Evolutionary conservation across 179 eudicot species (phyloP), one percentile per base, ranked within the genome.

Genomic region (Sideroxylon spinosum): DNA sequence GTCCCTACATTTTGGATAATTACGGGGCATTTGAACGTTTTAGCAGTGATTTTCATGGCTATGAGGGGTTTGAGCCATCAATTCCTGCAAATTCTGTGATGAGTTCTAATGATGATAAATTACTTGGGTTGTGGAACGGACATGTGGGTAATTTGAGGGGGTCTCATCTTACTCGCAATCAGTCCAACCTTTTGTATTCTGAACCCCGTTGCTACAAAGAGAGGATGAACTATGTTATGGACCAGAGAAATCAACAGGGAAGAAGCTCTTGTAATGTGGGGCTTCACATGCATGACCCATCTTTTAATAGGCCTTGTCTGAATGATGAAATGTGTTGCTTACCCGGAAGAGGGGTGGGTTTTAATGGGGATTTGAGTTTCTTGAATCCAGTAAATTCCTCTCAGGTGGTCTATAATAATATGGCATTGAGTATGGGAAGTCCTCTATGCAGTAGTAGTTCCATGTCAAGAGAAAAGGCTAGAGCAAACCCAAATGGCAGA

Each of bases 91-190:
- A 76, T 80, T 78, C 63, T n/a, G 44, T 37, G 3, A 60, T 16
- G 71, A 65, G 78, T 76, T 48, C 61, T 59, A 84, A 64, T 78
- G 89, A 83, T 76, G 86, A 80, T 49, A 65, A 44, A 53, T 29
- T 63, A 25, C 72, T 25, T 60, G 80, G 85, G 59, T 76, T 71
- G 71, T 79, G 84, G 1, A 74, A 78, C 29, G 87, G 79, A 19
- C 82, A 22, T 68, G 60, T 76, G 56, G 85, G 80, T 23, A 78
- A 78, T 80, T 74, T 74, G 2, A 56, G 74, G 68, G 87, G 78
- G 71, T 71, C 76, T 66, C 29, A 63, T 88, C 61, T 63, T 46
- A 63, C 71, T 78, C 76, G 70, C 16, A 70, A 65, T 59, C 86
- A 81, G 68, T 79, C 84, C 22, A 81, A 78, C 62, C 49, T 74